Conservation (phyloP, 192 early-diverging fungal genomes). For the Borealophlyctis nickersoniae region DNA sequence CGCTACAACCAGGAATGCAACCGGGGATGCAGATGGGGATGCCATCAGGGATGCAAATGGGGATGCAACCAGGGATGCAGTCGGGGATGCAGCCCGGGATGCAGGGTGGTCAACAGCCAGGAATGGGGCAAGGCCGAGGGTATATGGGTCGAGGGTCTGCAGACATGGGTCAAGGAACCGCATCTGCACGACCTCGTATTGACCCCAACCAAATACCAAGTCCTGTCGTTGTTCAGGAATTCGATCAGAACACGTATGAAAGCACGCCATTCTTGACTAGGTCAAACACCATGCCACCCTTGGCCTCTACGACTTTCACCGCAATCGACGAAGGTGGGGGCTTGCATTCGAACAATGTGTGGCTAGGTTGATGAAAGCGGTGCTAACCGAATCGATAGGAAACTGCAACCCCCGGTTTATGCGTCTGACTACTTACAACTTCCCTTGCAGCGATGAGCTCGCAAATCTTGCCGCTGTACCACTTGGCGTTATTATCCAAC, state of each 20-base stretch:
- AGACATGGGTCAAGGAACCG: background rate
- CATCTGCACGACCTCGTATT: constrained; percentile 47
- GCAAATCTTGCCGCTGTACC: constrained; percentile 76
- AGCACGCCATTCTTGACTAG: constrained; percentile 71
- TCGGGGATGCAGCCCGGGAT: constrained; percentile 6
- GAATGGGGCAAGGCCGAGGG: background rate
- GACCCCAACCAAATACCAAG: constrained; percentile 94
- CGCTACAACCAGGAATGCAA: constrained; percentile 4
- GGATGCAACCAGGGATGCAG: constrained; percentile 16
- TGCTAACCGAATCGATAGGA: constrained; percentile 22
- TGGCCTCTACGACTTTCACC: constrained; percentile 75
- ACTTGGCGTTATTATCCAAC: constrained; percentile 85
- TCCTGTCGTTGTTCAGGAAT: constrained; percentile 77
- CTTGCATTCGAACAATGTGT: too few relatives aligned
- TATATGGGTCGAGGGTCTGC: background rate
- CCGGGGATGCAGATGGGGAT: constrained; percentile 2
- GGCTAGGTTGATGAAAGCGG: too few relatives aligned
- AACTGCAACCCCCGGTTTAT: constrained; percentile 82
- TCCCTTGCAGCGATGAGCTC: constrained; percentile 82
- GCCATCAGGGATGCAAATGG: background rate
- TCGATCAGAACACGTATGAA: constrained; percentile 72
- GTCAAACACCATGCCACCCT: constrained; percentile 66
- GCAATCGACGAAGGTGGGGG: constrained; percentile 80
- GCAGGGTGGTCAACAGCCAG: background rate
- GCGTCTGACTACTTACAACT: constrained; percentile 81